Conservation (phyloP, 2,329 filamentous ascomycete genomes). For the Fusarium solani-melongenae region DNA sequence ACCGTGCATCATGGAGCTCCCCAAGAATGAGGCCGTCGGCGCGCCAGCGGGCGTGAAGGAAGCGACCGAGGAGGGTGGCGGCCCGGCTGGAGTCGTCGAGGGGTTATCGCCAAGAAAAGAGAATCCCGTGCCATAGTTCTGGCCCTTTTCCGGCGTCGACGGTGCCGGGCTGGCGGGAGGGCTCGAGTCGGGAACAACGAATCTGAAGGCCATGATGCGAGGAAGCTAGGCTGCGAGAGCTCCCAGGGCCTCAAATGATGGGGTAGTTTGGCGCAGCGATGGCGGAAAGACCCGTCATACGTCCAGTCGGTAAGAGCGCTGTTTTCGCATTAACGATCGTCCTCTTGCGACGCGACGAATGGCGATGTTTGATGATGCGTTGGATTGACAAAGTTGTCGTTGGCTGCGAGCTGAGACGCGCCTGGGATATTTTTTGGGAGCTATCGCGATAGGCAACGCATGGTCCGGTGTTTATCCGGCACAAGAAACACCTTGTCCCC, state of each 20-base stretch:
- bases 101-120: slow-evolving; percentile 58
- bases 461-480: slow-evolving; percentile 39
- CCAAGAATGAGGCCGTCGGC: slow-evolving; percentile 64
- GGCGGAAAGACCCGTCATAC: slow-evolving; percentile 10
- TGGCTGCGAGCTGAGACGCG: slow-evolving; percentile 35
- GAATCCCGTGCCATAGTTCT: slow-evolving; percentile 47
- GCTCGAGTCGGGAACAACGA: slow-evolving; percentile 57
- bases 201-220: slow-evolving; percentile 53
- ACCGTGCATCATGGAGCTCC: slow-evolving; percentile 64
- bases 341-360: slow-evolving; percentile 18
- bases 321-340: slow-evolving; percentile 23
- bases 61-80: slow-evolving; percentile 62
- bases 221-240: slow-evolving; percentile 29
- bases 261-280: slow-evolving; percentile 19
- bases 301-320: neutral
- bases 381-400: slow-evolving; percentile 28
- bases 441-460: slow-evolving; percentile 41
- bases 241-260: slow-evolving; percentile 21
- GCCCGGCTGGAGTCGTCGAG: slow-evolving; percentile 64
- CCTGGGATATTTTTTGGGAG: slow-evolving; percentile 44
- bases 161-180: slow-evolving; percentile 57
- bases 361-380: slow-evolving; percentile 26
- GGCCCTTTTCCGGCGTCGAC: slow-evolving; percentile 60
- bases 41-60: slow-evolving; percentile 68
- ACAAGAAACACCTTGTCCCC: neutral